Percentiles rank a stretch among this genome's conserved stretches.
Conservation (phyloP, 1,139 yeast species). For the Yamadazyma spencermartinsiae region DNA sequence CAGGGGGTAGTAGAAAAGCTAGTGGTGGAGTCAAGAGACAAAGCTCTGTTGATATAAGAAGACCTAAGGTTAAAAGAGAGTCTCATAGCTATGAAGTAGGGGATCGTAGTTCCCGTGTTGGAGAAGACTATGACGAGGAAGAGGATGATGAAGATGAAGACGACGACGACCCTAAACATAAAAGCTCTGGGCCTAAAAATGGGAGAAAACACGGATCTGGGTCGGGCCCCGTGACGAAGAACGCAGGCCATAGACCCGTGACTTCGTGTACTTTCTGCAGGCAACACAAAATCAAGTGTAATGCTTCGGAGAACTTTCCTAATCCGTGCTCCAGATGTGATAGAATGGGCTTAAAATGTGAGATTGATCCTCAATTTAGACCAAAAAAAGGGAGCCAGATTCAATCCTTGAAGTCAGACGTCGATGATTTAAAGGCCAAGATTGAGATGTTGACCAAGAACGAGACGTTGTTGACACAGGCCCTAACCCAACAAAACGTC, state of each 20-base stretch:
- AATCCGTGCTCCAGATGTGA: constrained; percentile 82
- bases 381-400: constrained; percentile 92
- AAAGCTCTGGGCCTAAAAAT: neutral
- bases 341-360: constrained; percentile 77
- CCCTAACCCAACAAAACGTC: constrained; percentile 48
- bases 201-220: neutral
- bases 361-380: constrained; percentile 86
- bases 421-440: constrained; percentile 75
- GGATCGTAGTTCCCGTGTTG: neutral
- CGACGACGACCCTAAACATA: neutral
- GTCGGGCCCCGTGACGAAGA: constrained; percentile 6
- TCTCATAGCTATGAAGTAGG: neutral
- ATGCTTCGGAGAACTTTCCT: constrained; percentile 84
- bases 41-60: constrained; percentile 10
- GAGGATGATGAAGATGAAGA: constrained; percentile 1
- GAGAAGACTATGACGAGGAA: neutral
- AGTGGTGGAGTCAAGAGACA: neutral
- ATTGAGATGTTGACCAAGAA: constrained; percentile 73
- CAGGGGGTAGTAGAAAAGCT: neutral
- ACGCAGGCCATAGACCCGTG: constrained; percentile 71
- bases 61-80: constrained; percentile 10
- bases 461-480: constrained; percentile 67
- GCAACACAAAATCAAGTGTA: constrained; percentile 91
- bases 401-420: constrained; percentile 79
- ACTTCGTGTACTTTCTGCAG: constrained; percentile 94